A percentile compares a stretch with the other conserved stretches of the same genome.
Evolutionary conservation across 2,329 filamentous ascomycete genomes (phyloP).

Genomic region (Aspergillus quadrilineatus): DNA sequence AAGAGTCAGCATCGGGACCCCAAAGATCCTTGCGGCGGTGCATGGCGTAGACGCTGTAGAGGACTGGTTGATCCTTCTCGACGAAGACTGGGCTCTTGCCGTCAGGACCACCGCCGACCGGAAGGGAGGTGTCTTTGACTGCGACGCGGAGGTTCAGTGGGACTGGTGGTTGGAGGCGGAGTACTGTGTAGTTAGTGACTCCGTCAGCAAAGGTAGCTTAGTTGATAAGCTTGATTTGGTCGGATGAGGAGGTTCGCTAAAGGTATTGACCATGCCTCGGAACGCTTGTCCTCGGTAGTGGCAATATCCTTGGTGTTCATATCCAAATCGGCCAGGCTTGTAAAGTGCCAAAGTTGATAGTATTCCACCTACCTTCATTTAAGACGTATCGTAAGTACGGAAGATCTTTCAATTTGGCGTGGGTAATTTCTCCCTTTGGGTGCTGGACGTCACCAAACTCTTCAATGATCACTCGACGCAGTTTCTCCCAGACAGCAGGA

Average conservation of each 20-base stretch:
- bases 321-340: background rate
- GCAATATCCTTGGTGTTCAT: too few species aligned
- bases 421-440: conserved; percentile 42
- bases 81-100: conserved; percentile 60
- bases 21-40: conserved; percentile 61
- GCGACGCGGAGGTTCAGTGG: conserved; percentile 48
- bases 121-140: conserved; percentile 43
- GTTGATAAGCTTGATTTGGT: background rate
- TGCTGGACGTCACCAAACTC: conserved; percentile 44
- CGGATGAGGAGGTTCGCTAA: background rate
- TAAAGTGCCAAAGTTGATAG: background rate
- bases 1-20: conserved; percentile 46
- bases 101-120: conserved; percentile 61
- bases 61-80: conserved; percentile 63
- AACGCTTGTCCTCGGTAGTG: too few species aligned
- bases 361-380: conserved; percentile 32
- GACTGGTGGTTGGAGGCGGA: conserved; percentile 48
- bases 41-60: conserved; percentile 70
- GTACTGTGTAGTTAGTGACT: conserved; percentile 28
- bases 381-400: conserved; percentile 41
- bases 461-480: conserved; percentile 37
- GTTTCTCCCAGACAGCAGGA: conserved; percentile 35
- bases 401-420: conserved; percentile 44
- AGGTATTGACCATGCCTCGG: too few species aligned
- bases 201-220: background rate